Percentiles rank a stretch among this genome's conserved stretches.
phyloP scores from a whole-genome alignment of 163 green algal genomes.

The Picocystis sp. region DNA sequence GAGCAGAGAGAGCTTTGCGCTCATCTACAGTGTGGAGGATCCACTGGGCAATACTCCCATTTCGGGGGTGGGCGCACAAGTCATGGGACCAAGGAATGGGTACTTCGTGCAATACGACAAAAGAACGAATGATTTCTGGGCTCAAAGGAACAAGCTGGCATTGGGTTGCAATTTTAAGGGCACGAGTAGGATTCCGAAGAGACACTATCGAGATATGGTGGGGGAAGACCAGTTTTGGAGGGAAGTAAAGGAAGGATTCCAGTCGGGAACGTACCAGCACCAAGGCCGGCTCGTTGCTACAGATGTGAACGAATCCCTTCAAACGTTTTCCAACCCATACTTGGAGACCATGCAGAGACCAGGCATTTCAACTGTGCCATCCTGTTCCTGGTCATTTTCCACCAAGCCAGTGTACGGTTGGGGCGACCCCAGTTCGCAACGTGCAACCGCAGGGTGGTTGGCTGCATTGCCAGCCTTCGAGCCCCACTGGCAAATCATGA shows the following conservation, averaged over 20 bases:
- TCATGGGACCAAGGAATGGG: constrained; percentile 77
- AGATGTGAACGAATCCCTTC: constrained; percentile 19
- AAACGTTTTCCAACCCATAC: constrained; percentile 29
- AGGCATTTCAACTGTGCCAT: constrained; percentile 18
- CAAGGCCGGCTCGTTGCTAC: constrained; percentile 26
- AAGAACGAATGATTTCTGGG: constrained; percentile 58
- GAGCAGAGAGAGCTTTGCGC: constrained; percentile 59
- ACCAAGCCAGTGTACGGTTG: constrained; percentile 58
- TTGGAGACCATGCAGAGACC: constrained; percentile 4
- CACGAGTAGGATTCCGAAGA: constrained; percentile 39
- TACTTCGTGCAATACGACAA: constrained; percentile 77
- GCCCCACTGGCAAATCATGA: constrained; percentile 92
- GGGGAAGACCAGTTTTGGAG: no score
- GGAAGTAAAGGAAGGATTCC: constrained; percentile 56
- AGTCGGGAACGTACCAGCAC: constrained; percentile 22
- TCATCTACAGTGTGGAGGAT: constrained; percentile 87
- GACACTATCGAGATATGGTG: no score
- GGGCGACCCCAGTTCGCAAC: constrained; percentile 40
- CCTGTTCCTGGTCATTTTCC: constrained; percentile 53
- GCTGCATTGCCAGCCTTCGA: constrained; percentile 80
- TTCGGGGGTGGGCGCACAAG: constrained; percentile 19
- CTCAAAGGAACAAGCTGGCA: constrained; percentile 28
- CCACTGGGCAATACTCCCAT: constrained; percentile 19
- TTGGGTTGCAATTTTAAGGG: constrained; percentile 48
- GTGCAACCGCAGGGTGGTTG: constrained; percentile 79